Conservation (phyloP, 768 basidiomycete genomes). For the Kwoniella botswanensis region DNA sequence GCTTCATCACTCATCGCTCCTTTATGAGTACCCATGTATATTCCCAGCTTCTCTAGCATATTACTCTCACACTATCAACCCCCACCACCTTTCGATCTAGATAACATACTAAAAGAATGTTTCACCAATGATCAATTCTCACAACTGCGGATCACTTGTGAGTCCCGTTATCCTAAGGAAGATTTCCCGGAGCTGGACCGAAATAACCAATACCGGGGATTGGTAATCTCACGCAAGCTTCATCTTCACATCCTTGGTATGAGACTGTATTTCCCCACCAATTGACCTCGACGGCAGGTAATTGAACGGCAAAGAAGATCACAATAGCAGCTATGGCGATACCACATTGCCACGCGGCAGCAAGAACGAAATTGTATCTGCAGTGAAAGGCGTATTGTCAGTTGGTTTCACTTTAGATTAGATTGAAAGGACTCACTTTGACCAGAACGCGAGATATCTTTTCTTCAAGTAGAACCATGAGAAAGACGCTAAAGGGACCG, state of each 20-base stretch:
- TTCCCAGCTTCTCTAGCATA: not conserved
- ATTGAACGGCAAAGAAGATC: slow-evolving; percentile 59
- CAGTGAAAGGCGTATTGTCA: not conserved
- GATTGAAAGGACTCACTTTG: slow-evolving; percentile 23
- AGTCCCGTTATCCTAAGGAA: not conserved
- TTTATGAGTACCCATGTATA: not conserved
- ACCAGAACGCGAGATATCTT: slow-evolving; percentile 53
- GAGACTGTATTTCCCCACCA: slow-evolving; percentile 55
- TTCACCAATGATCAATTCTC: not conserved
- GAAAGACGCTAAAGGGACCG: slow-evolving; percentile 42
- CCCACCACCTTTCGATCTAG: not conserved
- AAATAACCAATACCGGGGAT: slow-evolving; percentile 45
- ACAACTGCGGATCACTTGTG: not conserved
- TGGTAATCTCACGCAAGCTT: slow-evolving; percentile 34
- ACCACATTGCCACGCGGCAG: slow-evolving; percentile 56
- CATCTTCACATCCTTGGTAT: slow-evolving; percentile 27
- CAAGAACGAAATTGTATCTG: slow-evolving; percentile 55
- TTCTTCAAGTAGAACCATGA: slow-evolving; percentile 48
- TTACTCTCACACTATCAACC: not conserved
- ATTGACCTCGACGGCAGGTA: slow-evolving; percentile 45
- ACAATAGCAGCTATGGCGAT: slow-evolving; percentile 59
- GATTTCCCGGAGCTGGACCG: slow-evolving; percentile 34
- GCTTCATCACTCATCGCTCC: not conserved
- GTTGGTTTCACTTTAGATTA: not conserved
- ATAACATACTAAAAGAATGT: not conserved